Evolutionary conservation across 1,284 basidiomycete species (phyloP), one percentile per base, ranked within the genome.

Genomic region (Phellopilus nigrolimitatus): DNA sequence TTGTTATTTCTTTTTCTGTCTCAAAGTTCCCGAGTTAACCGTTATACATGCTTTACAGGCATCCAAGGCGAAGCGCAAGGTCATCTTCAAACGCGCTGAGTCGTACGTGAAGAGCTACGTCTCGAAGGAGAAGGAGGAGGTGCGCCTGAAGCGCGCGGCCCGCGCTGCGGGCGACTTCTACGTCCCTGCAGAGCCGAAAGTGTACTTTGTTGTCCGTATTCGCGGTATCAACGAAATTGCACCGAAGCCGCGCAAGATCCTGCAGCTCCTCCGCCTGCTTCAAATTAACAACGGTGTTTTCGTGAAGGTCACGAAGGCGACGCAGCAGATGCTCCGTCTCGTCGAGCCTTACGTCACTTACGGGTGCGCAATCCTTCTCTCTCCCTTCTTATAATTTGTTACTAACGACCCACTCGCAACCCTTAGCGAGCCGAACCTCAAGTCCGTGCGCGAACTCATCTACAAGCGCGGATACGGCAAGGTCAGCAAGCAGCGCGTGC

Each of bases 251-350:
- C 88, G 94, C 71, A 99, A 99, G 82, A 97, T 99, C 69, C 76
- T 99, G 66, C 95, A 99, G 72, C 87, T 99, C 59, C 89, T 99
- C 68, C 93, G 95, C 65, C 85, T 99, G 57, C 85, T 97, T 61
- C 97, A 99, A 73, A 99, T 99, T 80, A 99, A 99, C 88, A 98
- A 97, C 69, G 97, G 95, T 74, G 88, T 99, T 56, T 99, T 99
- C 67, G 83, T 99, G 69, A 95, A 95, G 72, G 92, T 93, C 56
- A 99, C 93, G 66, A 93, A 83, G 74, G 95, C 97, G 34, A 98
- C 95, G 51, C 83, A 91, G 64, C 92, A 98, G 71, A 98, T 98
- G 97, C 88, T 99, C 64, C 91, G 93, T 69, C 82, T 98, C 53
- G 85, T 99, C 61, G 92, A 95, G 73, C 95, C 97, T 50, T 99